A percentile compares a stretch with the other conserved stretches of the same genome.
phyloP scores from a whole-genome alignment of 352 stramenopile species.

The Ophiocytium majus region DNA sequence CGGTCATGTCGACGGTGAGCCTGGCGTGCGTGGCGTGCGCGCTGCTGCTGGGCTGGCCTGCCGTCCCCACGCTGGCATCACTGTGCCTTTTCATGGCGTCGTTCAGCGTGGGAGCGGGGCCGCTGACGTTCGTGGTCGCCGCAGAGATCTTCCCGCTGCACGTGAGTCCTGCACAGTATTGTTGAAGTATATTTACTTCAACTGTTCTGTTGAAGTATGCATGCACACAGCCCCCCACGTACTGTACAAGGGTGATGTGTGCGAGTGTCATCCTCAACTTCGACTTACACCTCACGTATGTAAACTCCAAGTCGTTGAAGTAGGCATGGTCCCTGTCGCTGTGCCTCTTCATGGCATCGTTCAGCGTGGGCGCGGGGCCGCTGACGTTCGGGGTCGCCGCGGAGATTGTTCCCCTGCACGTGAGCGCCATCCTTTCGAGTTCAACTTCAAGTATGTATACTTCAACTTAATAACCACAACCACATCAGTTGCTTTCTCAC shows the following conservation, averaged over 20 bases:
- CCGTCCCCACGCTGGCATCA: slow-evolving; percentile 41
- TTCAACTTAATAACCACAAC: too few species aligned
- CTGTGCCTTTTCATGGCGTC: slow-evolving; percentile 58
- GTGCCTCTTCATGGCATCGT: slow-evolving; percentile 59
- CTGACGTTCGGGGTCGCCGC: slow-evolving; percentile 57
- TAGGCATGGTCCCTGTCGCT: too few species aligned
- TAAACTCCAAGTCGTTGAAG: too few species aligned
- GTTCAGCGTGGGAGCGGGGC: slow-evolving; percentile 57
- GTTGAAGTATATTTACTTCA: too few species aligned
- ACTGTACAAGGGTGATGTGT: too few species aligned
- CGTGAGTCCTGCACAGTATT: slow-evolving; percentile 38
- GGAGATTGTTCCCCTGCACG: slow-evolving; percentile 48
- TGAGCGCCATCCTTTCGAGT: too few species aligned
- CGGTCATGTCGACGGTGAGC: slow-evolving; percentile 37
- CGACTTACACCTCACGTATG: too few species aligned
- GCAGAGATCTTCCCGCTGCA: slow-evolving; percentile 51
- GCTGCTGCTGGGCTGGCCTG: slow-evolving; percentile 30
- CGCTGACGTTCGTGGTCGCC: slow-evolving; percentile 57
- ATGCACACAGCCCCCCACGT: too few species aligned
- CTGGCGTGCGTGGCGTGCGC: slow-evolving; percentile 31
- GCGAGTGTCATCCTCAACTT: too few species aligned
- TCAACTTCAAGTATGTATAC: too few species aligned
- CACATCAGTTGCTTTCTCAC: too few species aligned
- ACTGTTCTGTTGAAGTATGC: too few species aligned
- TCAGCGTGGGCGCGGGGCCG: slow-evolving; percentile 56